These are phyloP conservation scores for Spongispora temasekensis DNA, from an alignment of 1,284 basidiomycete genomes.

Conservation along the genomic window DNA sequence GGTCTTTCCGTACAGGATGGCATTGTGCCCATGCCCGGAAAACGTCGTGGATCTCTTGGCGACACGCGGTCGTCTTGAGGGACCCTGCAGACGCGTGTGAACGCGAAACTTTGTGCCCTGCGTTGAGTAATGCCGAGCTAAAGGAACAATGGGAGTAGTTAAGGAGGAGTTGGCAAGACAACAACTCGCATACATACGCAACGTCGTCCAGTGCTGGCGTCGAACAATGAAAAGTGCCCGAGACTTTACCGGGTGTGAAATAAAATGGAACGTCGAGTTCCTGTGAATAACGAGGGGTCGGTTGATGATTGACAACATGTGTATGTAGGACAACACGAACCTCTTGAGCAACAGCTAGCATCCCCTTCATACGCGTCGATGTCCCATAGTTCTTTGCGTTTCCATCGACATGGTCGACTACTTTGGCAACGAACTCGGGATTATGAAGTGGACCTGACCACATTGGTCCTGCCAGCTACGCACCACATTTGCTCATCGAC, in stretches of 20 bases:
- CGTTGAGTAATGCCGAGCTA: conserved; percentile 88
- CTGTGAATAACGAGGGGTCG: conserved; percentile 52
- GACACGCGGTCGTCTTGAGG: conserved; percentile 85
- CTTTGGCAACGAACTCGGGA: conserved; percentile 67
- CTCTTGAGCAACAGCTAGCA: conserved; percentile 89
- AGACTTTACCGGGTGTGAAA: conserved; percentile 85
- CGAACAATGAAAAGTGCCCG: conserved; percentile 80
- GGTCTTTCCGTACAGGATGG: conserved; percentile 84
- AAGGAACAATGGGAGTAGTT: conserved; percentile 6
- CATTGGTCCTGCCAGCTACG: conserved; percentile 87
- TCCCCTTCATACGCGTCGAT: conserved; percentile 86
- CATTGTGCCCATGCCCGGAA: conserved; percentile 81
- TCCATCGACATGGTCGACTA: conserved; percentile 74
- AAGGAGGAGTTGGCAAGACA: not conserved
- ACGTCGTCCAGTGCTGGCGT: conserved; percentile 77
- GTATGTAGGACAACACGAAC: conserved; percentile 43
- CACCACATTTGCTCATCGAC: conserved; percentile 26
- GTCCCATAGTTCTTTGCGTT: conserved; percentile 76
- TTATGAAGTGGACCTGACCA: conserved; percentile 93
- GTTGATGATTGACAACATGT: not conserved
- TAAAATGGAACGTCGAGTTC: conserved; percentile 86
- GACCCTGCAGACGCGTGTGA: conserved; percentile 91
- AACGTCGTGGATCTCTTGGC: conserved; percentile 78
- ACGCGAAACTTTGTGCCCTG: conserved; percentile 82
- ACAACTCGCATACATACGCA: conserved; percentile 52